Evolutionary conservation across 2,329 filamentous ascomycete genomes (phyloP).

Genomic region (Endothia cerciana): DNA sequence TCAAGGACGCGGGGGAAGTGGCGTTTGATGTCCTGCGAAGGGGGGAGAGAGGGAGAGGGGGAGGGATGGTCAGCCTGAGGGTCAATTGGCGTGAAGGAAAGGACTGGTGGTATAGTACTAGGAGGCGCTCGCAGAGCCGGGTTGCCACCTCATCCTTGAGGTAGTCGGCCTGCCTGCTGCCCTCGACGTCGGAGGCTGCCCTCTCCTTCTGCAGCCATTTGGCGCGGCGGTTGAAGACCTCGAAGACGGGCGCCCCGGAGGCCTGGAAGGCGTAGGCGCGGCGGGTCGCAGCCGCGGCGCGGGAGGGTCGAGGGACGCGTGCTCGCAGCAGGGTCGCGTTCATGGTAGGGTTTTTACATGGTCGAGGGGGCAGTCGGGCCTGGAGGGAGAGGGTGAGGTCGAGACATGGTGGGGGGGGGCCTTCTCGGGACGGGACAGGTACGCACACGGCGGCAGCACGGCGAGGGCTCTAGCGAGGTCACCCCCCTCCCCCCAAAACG

Average conservation of each 20-base stretch:
- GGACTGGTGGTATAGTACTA: constrained; percentile 55
- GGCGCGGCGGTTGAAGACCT: constrained; percentile 86
- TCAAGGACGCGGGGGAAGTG: constrained; percentile 84
- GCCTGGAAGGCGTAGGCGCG: constrained; percentile 78
- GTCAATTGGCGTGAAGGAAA: neutral
- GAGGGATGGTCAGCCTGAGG: neutral
- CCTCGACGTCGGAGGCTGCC: constrained; percentile 69
- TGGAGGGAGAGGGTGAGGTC: neutral
- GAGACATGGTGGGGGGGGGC: constrained; percentile 16
- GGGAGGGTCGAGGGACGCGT: constrained; percentile 13
- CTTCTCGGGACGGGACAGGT: too few relatives aligned
- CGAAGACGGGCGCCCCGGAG: constrained; percentile 75
- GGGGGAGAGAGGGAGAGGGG: too few relatives aligned
- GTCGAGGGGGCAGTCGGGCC: constrained; percentile 7
- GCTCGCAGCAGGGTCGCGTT: constrained; percentile 25
- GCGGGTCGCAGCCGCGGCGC: constrained; percentile 33
- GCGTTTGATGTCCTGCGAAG: constrained; percentile 82
- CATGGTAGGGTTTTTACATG: constrained; percentile 26
- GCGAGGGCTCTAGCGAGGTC: neutral
- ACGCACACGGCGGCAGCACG: too few relatives aligned
- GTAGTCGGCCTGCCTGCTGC: constrained; percentile 84
- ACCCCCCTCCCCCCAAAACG: too few relatives aligned
- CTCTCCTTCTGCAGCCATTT: constrained; percentile 95
- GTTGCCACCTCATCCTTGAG: constrained; percentile 89
- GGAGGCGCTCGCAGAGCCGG: constrained; percentile 80